Percentiles rank a stretch among this genome's conserved stretches.
phyloP scores from a whole-genome alignment of 1,139 yeast species.

The Ogataea hybrid region DNA sequence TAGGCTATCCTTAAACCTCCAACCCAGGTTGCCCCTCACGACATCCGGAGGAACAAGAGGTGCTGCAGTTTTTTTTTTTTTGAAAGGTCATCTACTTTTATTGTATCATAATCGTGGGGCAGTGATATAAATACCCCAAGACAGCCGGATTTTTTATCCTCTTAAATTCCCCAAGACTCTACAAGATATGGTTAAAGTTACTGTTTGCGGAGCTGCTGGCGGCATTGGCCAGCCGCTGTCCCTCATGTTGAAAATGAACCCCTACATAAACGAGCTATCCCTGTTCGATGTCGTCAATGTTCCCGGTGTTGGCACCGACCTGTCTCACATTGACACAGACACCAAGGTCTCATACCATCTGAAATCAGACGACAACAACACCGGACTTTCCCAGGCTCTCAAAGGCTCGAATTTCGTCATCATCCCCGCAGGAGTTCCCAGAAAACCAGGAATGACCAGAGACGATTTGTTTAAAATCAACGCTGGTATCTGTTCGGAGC shows the following conservation, averaged over 20 bases:
- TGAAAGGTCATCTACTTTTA: conserved; percentile 7
- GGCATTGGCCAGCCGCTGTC: conserved; percentile 96
- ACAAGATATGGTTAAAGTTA: conserved; percentile 45
- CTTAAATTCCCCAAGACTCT: background rate
- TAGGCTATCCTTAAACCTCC: conserved; percentile 1
- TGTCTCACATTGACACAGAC: conserved; percentile 85
- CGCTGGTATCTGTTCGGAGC: conserved; percentile 83
- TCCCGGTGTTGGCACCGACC: conserved; percentile 92
- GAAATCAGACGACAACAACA: conserved; percentile 55
- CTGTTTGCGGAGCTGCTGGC: conserved; percentile 80
- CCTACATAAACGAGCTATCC: conserved; percentile 57
- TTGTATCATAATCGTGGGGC: conserved; percentile 8
- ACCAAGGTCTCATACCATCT: conserved; percentile 67
- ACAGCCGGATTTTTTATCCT: conserved; percentile 1
- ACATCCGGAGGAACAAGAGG: background rate
- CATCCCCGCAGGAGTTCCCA: conserved; percentile 95
- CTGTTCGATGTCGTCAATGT: conserved; percentile 88
- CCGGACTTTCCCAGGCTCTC: conserved; percentile 56
- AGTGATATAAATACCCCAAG: conserved; percentile 1
- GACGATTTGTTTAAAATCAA: conserved; percentile 93
- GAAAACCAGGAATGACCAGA: conserved; percentile 98
- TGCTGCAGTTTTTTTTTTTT: conserved; percentile 7
- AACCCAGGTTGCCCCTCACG: background rate
- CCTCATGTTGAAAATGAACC: conserved; percentile 71
- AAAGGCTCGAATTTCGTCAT: conserved; percentile 73